A percentile compares a stretch with the other conserved stretches of the same genome.
Evolutionary conservation across 1,139 yeast genomes (phyloP).

Genomic region (Sugiyamaella xylanicola): DNA sequence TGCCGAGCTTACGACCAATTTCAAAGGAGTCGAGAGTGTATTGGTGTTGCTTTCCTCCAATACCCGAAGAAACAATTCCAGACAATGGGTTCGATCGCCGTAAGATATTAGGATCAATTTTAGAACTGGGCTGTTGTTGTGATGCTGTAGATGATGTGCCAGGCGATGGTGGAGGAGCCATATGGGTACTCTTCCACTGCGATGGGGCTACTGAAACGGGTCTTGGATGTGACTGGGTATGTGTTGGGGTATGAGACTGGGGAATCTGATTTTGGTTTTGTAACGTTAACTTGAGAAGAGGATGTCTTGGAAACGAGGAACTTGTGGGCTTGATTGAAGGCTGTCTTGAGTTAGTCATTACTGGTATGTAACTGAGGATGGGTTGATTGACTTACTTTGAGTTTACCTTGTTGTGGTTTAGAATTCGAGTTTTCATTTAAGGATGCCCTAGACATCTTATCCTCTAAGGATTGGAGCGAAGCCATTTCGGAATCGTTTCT

Average conservation of each 20-base stretch:
- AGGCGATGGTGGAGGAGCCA: conserved; percentile 24
- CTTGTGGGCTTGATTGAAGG: conserved; percentile 13
- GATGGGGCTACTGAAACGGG: conserved; percentile 31
- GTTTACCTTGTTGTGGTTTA: conserved; percentile 24
- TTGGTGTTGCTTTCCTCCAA: conserved; percentile 30
- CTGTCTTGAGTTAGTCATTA: conserved; percentile 10
- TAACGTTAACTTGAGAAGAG: conserved; percentile 37
- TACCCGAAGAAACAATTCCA: conserved; percentile 31
- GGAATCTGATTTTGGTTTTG: conserved; percentile 36
- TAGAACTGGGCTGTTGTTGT: conserved; percentile 2
- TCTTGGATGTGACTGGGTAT: conserved; percentile 24
- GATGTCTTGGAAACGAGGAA: conserved; percentile 30
- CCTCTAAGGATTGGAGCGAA: conserved; percentile 27
- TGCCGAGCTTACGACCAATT: conserved; percentile 84
- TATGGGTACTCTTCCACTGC: conserved; percentile 33
- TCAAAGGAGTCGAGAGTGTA: conserved; percentile 67
- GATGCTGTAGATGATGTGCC: conserved; percentile 5
- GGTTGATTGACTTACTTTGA: conserved; percentile 22
- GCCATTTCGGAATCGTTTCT: not conserved
- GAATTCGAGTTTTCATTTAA: conserved; percentile 33
- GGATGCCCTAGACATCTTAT: conserved; percentile 33
- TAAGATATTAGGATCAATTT: conserved; percentile 31
- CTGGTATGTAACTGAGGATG: no score
- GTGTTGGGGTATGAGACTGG: conserved; percentile 21
- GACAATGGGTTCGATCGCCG: conserved; percentile 35